phyloP scores from a whole-genome alignment of 176 grass and related monocot species.

The Otatea glauca region DNA sequence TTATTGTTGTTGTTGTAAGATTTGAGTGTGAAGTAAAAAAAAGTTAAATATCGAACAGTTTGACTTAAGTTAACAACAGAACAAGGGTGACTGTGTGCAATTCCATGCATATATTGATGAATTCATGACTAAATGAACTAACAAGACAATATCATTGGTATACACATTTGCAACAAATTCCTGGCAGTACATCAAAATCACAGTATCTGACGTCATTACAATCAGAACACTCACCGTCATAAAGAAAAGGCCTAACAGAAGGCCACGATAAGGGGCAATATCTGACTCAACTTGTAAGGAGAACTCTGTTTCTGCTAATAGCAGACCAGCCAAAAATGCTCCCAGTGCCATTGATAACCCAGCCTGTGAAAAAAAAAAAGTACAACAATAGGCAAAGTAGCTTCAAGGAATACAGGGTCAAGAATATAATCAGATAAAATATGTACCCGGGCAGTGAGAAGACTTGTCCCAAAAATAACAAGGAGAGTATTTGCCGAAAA shows the following conservation, averaged over 20 bases:
- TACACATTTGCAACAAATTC: constrained; percentile 33
- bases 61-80: not conserved
- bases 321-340: constrained; percentile 97
- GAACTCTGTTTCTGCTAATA: constrained; percentile 99
- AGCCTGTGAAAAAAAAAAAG: constrained; percentile 59
- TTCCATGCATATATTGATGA: constrained; percentile 2
- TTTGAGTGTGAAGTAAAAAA: constrained; percentile 34
- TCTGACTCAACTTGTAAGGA: constrained; percentile 99
- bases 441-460: constrained; percentile 93
- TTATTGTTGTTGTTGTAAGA: not conserved
- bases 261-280: constrained; percentile 98
- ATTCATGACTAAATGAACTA: constrained; percentile 33
- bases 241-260: constrained; percentile 97
- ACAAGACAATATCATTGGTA: not conserved
- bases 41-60: constrained; percentile 20
- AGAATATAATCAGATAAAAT: constrained; percentile 33
- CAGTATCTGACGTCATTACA: constrained; percentile 6
- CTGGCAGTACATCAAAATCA: constrained; percentile 12
- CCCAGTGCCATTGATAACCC: constrained; percentile 97
- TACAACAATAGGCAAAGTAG: constrained; percentile 41
- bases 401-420: constrained; percentile 29
- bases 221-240: constrained; percentile 80
- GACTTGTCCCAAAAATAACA: constrained; percentile 98
- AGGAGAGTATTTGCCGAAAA: constrained; percentile 99
- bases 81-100: not conserved